Evolutionary conservation across 2,329 filamentous ascomycete species (phyloP).

Genomic region (Calycina herbarum): DNA sequence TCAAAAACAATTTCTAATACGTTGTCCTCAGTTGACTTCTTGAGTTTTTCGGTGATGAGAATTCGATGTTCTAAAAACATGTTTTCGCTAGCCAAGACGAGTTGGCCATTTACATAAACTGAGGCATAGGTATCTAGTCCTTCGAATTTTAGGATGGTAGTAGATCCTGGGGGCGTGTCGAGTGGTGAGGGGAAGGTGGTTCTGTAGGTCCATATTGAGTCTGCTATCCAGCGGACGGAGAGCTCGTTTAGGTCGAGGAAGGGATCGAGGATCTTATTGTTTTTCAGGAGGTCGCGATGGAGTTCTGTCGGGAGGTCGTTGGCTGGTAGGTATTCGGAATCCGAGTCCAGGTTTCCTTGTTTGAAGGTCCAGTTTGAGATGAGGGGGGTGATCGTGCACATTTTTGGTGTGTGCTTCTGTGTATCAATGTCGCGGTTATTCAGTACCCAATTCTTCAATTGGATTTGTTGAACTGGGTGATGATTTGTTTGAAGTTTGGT

Average conservation of each 20-base stretch:
- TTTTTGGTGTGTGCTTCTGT: too few species aligned
- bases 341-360: background rate
- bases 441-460: too few species aligned
- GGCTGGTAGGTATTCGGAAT: background rate
- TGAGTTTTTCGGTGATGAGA: slow-evolving; percentile 45
- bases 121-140: background rate
- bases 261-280: background rate
- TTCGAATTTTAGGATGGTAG: background rate
- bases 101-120: background rate
- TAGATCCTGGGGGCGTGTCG: background rate
- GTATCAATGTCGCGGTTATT: too few species aligned
- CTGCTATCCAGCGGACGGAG: background rate
- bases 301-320: background rate
- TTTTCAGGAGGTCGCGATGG: background rate
- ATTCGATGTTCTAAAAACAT: slow-evolving; percentile 55
- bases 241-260: background rate
- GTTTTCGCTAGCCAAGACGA: slow-evolving; percentile 36
- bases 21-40: slow-evolving; percentile 16
- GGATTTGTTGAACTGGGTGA: too few species aligned
- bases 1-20: slow-evolving; percentile 26
- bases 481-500: too few species aligned
- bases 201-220: background rate
- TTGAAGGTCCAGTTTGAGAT: background rate
- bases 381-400: background rate
- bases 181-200: background rate